phyloP scores from a whole-genome alignment of 2,329 filamentous ascomycete species.

The Lachnellula willkommii region DNA sequence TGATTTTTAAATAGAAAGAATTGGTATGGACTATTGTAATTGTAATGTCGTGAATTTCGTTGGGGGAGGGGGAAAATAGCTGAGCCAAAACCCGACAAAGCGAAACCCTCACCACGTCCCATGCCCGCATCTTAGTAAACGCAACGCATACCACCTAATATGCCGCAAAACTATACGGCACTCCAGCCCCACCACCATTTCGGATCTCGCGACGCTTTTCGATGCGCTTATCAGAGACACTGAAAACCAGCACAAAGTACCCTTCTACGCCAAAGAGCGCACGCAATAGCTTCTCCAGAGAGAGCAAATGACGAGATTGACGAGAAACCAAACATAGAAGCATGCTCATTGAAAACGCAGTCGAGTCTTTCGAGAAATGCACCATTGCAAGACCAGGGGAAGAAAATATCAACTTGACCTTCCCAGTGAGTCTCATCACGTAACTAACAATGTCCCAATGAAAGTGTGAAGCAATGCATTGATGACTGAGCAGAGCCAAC shows the following conservation, averaged over 20 bases:
- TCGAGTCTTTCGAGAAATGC: background rate
- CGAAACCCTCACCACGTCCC: background rate
- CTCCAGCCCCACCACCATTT: background rate
- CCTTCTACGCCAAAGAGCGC: background rate
- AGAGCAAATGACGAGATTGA: background rate
- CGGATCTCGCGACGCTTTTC: background rate
- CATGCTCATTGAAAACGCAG: background rate
- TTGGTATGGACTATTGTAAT: background rate
- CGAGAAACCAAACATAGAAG: background rate
- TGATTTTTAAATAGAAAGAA: background rate
- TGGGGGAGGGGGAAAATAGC: background rate
- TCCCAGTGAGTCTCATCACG: background rate
- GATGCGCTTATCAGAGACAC: background rate
- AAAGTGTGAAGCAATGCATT: background rate
- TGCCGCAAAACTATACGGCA: background rate
- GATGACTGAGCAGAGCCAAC: background rate
- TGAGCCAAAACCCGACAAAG: background rate
- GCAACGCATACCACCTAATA: background rate
- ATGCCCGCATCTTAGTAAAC: background rate
- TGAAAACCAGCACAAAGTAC: background rate
- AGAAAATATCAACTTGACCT: background rate
- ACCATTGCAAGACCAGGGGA: background rate
- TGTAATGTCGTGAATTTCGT: background rate
- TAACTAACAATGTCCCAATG: background rate
- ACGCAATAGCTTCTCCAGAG: background rate